Percentiles rank a stretch among this genome's conserved stretches.
These are phyloP conservation scores for Coffea humblotiana DNA, from an alignment of 305 asterid genomes.

Conservation along the genomic window DNA sequence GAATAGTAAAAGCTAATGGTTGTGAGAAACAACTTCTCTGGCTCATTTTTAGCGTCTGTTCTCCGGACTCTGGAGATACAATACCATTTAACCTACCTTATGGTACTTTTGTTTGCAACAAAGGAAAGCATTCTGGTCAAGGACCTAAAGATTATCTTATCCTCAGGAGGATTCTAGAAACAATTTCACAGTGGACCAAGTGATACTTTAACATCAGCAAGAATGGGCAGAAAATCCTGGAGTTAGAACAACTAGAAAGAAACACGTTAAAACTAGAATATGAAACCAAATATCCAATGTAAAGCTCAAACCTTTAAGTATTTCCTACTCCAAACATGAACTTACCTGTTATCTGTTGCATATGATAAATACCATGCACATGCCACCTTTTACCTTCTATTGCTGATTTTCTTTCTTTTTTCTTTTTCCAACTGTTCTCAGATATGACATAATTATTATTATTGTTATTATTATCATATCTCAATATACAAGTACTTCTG, in stretches of 20 bases:
- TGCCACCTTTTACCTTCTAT: background rate
- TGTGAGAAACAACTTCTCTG: background rate
- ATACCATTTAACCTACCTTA: background rate
- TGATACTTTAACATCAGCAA: no score
- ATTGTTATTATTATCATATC: no score
- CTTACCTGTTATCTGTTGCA: no score
- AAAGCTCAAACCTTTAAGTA: background rate
- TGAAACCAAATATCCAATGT: no score
- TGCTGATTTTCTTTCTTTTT: background rate
- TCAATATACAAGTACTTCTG: conserved; percentile 1
- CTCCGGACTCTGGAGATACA: no score
- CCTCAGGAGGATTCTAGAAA: no score
- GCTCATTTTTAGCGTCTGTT: background rate
- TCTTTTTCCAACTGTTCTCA: background rate
- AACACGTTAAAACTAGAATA: no score
- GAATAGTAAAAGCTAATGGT: no score
- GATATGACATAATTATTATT: no score
- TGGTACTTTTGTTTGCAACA: background rate
- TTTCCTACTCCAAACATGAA: background rate
- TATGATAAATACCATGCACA: background rate
- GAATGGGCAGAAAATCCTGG: background rate
- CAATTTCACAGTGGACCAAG: no score
- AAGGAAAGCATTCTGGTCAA: background rate
- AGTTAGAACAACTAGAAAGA: no score
- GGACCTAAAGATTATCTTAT: background rate